These are phyloP conservation scores for Fusarium sp. DNA, from an alignment of 2,329 filamentous ascomycete genomes.

Conservation along the genomic window DNA sequence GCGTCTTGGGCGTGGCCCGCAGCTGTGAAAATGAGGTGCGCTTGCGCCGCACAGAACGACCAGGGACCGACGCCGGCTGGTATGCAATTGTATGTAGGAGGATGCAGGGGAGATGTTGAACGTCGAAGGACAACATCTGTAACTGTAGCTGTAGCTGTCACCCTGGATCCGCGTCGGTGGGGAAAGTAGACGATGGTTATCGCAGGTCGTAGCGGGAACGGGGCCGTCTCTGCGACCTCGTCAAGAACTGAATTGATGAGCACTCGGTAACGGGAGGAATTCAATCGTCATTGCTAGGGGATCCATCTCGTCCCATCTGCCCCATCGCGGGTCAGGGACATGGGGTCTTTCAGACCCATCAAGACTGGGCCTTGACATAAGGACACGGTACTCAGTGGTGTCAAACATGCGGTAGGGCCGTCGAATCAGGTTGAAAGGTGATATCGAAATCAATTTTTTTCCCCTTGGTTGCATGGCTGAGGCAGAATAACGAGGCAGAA, in stretches of 20 bases:
- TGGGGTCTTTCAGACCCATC: background rate
- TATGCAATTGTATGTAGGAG: background rate
- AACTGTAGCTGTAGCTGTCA: background rate
- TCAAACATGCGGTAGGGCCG: background rate
- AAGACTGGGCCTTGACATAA: background rate
- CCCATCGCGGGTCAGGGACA: background rate
- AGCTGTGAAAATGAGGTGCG: background rate
- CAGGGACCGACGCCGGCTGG: background rate
- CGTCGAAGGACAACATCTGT: background rate
- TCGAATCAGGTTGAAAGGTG: background rate
- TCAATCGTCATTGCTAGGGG: constrained; percentile 12
- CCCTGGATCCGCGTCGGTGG: constrained; percentile 3
- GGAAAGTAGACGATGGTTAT: constrained; percentile 1
- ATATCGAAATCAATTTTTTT: background rate
- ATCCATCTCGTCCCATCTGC: constrained; percentile 11
- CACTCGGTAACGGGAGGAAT: constrained; percentile 34
- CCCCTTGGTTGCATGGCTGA: background rate
- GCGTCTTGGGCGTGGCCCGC: background rate
- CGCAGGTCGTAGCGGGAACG: background rate
- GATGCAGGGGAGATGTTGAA: background rate
- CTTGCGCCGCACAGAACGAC: constrained; percentile 20
- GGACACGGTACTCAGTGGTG: background rate
- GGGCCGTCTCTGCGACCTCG: background rate
- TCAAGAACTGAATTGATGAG: background rate
- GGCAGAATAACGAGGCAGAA: constrained; percentile 30